phyloP scores from a whole-genome alignment of 1,284 basidiomycete genomes.

The Xanthoconium separans region DNA sequence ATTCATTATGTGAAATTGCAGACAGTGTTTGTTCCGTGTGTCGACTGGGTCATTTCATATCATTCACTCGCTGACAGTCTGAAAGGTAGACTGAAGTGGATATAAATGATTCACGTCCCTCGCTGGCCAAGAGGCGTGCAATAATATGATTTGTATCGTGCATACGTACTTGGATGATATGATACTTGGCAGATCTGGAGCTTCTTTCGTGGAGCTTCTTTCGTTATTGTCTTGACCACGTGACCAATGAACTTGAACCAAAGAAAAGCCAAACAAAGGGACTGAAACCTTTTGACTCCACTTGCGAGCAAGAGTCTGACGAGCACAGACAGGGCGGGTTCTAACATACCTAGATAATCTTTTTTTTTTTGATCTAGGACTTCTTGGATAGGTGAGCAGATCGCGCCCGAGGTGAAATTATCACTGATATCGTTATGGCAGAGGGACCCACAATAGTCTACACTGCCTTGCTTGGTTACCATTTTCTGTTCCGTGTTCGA shows the following conservation, averaged over 20 bases:
- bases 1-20: constrained; percentile 62
- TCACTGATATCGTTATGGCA: constrained; percentile 33
- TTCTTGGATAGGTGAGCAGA: constrained; percentile 22
- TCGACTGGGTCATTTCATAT: constrained; percentile 3
- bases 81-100: constrained; percentile 43
- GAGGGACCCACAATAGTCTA: constrained; percentile 47
- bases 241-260: constrained; percentile 30
- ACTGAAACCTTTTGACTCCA: not conserved
- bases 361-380: constrained; percentile 7
- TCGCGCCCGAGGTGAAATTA: not conserved
- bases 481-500: constrained; percentile 31
- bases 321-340: constrained; percentile 1
- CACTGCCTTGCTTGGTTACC: constrained; percentile 35
- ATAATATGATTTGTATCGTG: constrained; percentile 11
- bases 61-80: constrained; percentile 2
- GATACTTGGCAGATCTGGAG: too few relatives aligned
- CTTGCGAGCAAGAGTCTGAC: not conserved
- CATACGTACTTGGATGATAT: not conserved
- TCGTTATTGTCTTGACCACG: constrained; percentile 23
- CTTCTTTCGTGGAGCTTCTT: not conserved
- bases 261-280: constrained; percentile 28
- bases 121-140: constrained; percentile 30
- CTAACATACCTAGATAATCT: not conserved
- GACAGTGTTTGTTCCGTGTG: constrained; percentile 53
- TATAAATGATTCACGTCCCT: constrained; percentile 33